A percentile compares a stretch with the other conserved stretches of the same genome.
phyloP scores from a whole-genome alignment of 371 early-diverging fungal genomes.

The Haplosporangium sp. region DNA sequence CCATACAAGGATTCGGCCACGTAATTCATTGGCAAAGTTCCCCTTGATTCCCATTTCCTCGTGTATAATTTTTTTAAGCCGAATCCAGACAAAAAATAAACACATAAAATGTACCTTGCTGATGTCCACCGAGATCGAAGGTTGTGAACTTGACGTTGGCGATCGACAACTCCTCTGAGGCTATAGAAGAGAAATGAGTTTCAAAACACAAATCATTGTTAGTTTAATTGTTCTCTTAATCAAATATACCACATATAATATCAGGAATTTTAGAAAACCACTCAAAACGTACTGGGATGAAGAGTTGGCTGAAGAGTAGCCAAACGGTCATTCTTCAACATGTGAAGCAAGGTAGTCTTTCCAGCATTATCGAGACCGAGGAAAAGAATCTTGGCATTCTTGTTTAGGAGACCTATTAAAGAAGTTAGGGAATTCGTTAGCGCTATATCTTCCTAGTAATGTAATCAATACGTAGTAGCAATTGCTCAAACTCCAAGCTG shows the following conservation, averaged over 20 bases:
- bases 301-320: constrained; percentile 97
- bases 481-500: too few species aligned
- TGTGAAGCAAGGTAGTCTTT: constrained; percentile 99
- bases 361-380: constrained; percentile 99
- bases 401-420: constrained; percentile 91
- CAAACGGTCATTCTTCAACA: constrained; percentile 98
- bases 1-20: constrained; percentile 7
- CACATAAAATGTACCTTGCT: constrained; percentile 71
- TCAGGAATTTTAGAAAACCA: background rate
- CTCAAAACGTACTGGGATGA: constrained; percentile 90
- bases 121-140: constrained; percentile 97
- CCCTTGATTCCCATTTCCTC: constrained; percentile 2
- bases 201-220: background rate
- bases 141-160: constrained; percentile 97
- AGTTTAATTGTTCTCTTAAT: background rate
- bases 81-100: background rate
- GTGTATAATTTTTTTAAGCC: constrained; percentile 9
- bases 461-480: too few species aligned
- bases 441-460: too few species aligned
- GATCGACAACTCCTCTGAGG: constrained; percentile 96
- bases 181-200: constrained; percentile 56
- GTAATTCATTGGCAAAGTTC: background rate
- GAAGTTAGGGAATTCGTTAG: too few species aligned
- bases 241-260: background rate
- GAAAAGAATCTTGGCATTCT: constrained; percentile 99